A percentile compares a stretch with the other conserved stretches of the same genome.
These are phyloP conservation scores for Fusarium pseudograminearum DNA, from an alignment of 2,329 filamentous ascomycete species.

Conservation along the genomic window DNA sequence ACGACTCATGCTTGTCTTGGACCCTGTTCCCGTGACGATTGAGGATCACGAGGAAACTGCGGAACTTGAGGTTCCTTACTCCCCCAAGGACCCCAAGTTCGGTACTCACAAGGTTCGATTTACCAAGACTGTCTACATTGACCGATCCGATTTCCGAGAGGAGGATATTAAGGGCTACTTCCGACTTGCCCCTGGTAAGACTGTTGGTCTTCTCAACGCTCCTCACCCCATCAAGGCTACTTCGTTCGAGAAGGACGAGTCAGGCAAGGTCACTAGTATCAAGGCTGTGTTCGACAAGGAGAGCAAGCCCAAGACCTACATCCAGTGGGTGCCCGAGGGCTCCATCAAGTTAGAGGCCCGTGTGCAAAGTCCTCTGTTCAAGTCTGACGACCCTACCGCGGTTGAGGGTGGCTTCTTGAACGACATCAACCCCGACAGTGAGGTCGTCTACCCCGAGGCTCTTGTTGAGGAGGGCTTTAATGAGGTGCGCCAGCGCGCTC, in stretches of 20 bases:
- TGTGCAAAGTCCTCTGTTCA: slow-evolving; percentile 86
- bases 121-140: slow-evolving; percentile 86
- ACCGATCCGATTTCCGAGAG: slow-evolving; percentile 83
- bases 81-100: slow-evolving; percentile 79
- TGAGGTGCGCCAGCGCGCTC: slow-evolving; percentile 77
- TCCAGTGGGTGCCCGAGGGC: slow-evolving; percentile 86
- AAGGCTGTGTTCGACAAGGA: slow-evolving; percentile 75
- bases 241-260: slow-evolving; percentile 75
- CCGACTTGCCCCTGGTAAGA: slow-evolving; percentile 81
- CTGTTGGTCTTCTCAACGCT: slow-evolving; percentile 79
- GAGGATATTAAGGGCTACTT: slow-evolving; percentile 82
- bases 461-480: slow-evolving; percentile 87
- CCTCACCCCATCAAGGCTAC: slow-evolving; percentile 78
- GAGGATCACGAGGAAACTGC: slow-evolving; percentile 73
- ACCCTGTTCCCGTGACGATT: slow-evolving; percentile 85
- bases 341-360: slow-evolving; percentile 79
- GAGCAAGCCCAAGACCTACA: slow-evolving; percentile 81
- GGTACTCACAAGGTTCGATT: slow-evolving; percentile 72
- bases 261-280: slow-evolving; percentile 74
- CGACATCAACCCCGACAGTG: slow-evolving; percentile 86
- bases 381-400: slow-evolving; percentile 82
- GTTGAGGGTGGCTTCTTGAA: slow-evolving; percentile 84
- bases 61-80: slow-evolving; percentile 81
- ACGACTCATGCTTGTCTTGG: slow-evolving; percentile 87
- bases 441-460: slow-evolving; percentile 81